Evolutionary conservation across 1,284 basidiomycete genomes (phyloP).

Genomic region (Microbotryum intermedium): DNA sequence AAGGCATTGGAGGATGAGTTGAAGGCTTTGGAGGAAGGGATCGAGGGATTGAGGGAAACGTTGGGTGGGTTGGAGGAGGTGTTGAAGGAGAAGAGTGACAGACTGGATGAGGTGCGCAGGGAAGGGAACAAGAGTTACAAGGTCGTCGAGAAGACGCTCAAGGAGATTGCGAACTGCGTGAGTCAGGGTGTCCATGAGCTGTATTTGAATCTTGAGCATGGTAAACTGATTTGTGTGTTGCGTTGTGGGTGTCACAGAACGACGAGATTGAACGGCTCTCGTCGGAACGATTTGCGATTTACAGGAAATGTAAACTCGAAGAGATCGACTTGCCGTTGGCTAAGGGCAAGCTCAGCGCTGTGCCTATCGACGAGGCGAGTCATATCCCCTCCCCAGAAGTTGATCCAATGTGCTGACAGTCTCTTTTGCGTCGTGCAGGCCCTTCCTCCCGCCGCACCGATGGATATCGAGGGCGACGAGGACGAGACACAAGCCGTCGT

Average conservation of each 20-base stretch:
- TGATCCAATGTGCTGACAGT: neutral
- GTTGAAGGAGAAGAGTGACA: constrained; percentile 58
- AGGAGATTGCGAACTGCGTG: constrained; percentile 76
- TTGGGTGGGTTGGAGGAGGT: constrained; percentile 11
- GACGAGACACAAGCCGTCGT: constrained; percentile 63
- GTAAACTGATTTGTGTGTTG: too few relatives aligned
- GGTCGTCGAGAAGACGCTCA: constrained; percentile 72
- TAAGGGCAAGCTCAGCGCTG: constrained; percentile 67
- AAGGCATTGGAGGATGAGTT: constrained; percentile 10
- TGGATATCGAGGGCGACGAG: constrained; percentile 82
- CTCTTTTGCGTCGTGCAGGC: neutral
- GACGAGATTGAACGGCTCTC: constrained; percentile 87
- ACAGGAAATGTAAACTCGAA: constrained; percentile 86
- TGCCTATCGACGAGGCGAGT: constrained; percentile 84
- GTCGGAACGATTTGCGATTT: constrained; percentile 75
- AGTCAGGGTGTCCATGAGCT: constrained; percentile 29
- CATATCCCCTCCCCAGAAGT: constrained; percentile 29
- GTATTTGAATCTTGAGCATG: neutral
- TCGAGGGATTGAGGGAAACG: constrained; percentile 49
- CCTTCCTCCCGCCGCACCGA: constrained; percentile 41
- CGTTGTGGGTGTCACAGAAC: constrained; percentile 49
- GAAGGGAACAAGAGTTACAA: constrained; percentile 60
- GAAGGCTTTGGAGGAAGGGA: constrained; percentile 14
- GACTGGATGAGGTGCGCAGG: constrained; percentile 68
- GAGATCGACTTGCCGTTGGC: constrained; percentile 76